Percentiles rank a stretch among this genome's conserved stretches.
Conservation (phyloP, 2,329 filamentous ascomycete species). For the Aspergillus sp. region DNA sequence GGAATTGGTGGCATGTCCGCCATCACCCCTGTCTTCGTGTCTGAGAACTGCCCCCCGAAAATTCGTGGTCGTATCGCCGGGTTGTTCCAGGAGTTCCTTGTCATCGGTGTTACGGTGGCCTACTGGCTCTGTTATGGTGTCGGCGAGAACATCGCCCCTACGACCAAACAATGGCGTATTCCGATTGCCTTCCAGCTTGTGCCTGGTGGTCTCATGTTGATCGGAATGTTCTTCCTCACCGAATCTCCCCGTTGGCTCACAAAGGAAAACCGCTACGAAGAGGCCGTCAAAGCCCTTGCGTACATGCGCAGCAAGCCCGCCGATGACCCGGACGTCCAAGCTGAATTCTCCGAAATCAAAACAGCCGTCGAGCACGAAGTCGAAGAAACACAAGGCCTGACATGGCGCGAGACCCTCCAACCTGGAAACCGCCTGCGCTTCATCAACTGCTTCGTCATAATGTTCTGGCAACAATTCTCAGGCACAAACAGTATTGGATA, state of each 20-base stretch:
- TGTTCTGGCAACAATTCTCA: constrained; percentile 38
- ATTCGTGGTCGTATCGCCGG: constrained; percentile 30
- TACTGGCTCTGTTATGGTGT: constrained; percentile 52
- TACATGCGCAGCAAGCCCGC: constrained; percentile 30
- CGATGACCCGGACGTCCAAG: constrained; percentile 19
- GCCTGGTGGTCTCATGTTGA: constrained; percentile 45
- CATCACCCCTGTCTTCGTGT: constrained; percentile 33
- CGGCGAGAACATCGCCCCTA: constrained; percentile 36
- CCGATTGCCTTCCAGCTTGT: constrained; percentile 49
- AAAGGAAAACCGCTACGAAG: constrained; percentile 43
- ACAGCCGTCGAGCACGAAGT: constrained; percentile 38
- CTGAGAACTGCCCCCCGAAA: constrained; percentile 27
- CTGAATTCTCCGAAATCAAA: constrained; percentile 34
- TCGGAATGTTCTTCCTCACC: constrained; percentile 46
- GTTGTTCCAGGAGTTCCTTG: constrained; percentile 32
- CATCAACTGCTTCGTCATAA: constrained; percentile 29
- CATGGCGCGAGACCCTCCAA: constrained; percentile 35
- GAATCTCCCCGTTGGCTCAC: constrained; percentile 50
- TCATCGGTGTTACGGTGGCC: constrained; percentile 41
- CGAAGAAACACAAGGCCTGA: constrained; percentile 34
- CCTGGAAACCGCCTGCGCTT: constrained; percentile 34
- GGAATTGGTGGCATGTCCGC: constrained; percentile 34
- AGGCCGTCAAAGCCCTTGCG: constrained; percentile 34
- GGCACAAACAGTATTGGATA: constrained; percentile 36
- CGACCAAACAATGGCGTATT: constrained; percentile 47